Percentiles rank a stretch among this genome's conserved stretches.
These are phyloP conservation scores for Russula ochroleuca DNA, from an alignment of 768 basidiomycete genomes.

Conservation along the genomic window DNA sequence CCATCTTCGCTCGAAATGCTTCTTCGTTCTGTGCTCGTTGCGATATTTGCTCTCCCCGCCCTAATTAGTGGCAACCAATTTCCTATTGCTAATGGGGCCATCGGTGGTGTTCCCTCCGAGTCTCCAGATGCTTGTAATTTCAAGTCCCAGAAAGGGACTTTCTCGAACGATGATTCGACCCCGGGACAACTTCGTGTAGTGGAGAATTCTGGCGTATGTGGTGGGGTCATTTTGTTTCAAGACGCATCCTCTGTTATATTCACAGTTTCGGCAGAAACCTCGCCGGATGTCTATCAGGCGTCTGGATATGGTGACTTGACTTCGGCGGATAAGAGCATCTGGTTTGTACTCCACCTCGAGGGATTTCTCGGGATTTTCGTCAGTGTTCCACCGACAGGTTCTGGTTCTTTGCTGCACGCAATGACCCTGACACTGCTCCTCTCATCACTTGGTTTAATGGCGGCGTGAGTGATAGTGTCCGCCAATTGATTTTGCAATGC, in stretches of 20 bases:
- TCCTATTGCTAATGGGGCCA: too few species aligned
- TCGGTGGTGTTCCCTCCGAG: too few species aligned
- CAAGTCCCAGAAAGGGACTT: neutral
- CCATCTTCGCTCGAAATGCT: conserved; percentile 27
- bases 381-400: conserved; percentile 41
- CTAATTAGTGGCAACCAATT: conserved; percentile 36
- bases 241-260: neutral
- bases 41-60: conserved; percentile 26
- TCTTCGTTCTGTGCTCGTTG: conserved; percentile 11
- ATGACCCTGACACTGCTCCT: conserved; percentile 55
- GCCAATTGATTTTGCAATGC: neutral
- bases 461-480: conserved; percentile 32
- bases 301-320: conserved; percentile 63
- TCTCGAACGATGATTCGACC: conserved; percentile 10
- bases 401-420: conserved; percentile 64
- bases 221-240: conserved; percentile 32
- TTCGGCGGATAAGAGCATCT: conserved; percentile 51
- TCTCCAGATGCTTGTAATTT: neutral
- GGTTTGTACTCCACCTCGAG: conserved; percentile 39
- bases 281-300: conserved; percentile 55
- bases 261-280: conserved; percentile 42
- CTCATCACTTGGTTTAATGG: conserved; percentile 66
- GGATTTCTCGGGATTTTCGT: neutral
- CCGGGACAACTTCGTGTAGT: conserved; percentile 49
- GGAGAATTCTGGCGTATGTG: conserved; percentile 61